Evolutionary conservation across 2,329 filamentous ascomycete genomes (phyloP), one percentile per base, ranked within the genome.

Genomic region (Diaporthe sp.): DNA sequence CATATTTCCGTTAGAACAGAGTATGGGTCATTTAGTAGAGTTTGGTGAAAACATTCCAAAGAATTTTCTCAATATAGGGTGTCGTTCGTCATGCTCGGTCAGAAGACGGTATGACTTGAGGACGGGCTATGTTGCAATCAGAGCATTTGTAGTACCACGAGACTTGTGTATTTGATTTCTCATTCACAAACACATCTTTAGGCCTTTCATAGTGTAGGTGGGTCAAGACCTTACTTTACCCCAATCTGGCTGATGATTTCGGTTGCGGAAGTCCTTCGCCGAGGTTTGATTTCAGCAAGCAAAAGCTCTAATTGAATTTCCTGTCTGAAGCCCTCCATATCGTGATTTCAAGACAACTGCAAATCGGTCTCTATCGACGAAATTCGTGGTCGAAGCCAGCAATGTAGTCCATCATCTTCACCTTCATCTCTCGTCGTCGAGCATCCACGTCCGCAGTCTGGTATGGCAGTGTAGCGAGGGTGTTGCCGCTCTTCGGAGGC

Each of bases 371-470:
- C 45, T 54, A 68, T 13, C 47, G 5, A 40, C 9, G 33, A 15
- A 68, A 68, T 3, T 54, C 17, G 4, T 68, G 12, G n/a, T 68
- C 45, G n/a, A 68, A 68, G 15, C 7, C n/a, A 8, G 47, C 47
- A 19, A 68, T 68, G 8, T 68, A 68, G 40, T 54, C 47, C 64
- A 68, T 68, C 64, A 68, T 68, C 33, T 54, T 38, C 8, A 68
- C 47, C n/a, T 68, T 68, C 64, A 52, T 54, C 45, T 68, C 64
- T 13, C n/a, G 30, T 45, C 64, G 64, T 22, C 64, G 35, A 25
- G 47, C 64, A 30, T 68, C 64, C n/a, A 68, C 64, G 7, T 68
- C 40, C 5, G 47, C 54, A 15, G 64, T 68, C 30, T 68, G 64
- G n/a, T 68, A 28, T 12, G 64, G 47, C 13, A 68, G 17, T 13